phyloP scores from a whole-genome alignment of 441 rosid species.

The Metrosideros polymorpha region DNA sequence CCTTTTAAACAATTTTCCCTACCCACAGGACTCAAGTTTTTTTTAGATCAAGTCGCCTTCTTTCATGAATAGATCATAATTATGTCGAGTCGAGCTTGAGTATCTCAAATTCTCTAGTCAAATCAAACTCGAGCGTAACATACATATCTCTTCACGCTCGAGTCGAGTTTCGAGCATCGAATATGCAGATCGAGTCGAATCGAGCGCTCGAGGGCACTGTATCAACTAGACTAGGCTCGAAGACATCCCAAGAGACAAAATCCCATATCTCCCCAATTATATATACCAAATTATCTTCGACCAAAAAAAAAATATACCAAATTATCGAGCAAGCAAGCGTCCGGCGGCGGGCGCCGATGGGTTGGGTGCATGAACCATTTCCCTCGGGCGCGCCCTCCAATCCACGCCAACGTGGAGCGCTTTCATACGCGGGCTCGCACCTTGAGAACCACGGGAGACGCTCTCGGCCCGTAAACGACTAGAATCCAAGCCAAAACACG shows the following conservation, averaged over 20 bases:
- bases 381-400: neutral
- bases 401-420: neutral
- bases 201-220: accelerated
- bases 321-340: neutral
- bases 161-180: accelerated
- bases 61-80: no score
- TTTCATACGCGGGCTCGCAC: neutral
- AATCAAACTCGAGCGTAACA: neutral
- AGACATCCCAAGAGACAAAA: neutral
- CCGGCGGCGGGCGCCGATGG: neutral
- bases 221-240: neutral
- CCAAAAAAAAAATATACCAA: no score
- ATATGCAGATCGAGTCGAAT: accelerated
- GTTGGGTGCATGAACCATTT: neutral
- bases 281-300: neutral
- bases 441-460: neutral
- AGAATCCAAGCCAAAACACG: neutral
- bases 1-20: no score
- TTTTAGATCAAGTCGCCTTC: no score
- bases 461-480: neutral
- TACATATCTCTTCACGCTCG: no score
- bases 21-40: no score
- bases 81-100: accelerated
- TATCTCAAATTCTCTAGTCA: accelerated
- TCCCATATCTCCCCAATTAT: neutral